Evolutionary conservation across 768 basidiomycete species (phyloP), one percentile per base, ranked within the genome.

Genomic region (Harrya chromipes): DNA sequence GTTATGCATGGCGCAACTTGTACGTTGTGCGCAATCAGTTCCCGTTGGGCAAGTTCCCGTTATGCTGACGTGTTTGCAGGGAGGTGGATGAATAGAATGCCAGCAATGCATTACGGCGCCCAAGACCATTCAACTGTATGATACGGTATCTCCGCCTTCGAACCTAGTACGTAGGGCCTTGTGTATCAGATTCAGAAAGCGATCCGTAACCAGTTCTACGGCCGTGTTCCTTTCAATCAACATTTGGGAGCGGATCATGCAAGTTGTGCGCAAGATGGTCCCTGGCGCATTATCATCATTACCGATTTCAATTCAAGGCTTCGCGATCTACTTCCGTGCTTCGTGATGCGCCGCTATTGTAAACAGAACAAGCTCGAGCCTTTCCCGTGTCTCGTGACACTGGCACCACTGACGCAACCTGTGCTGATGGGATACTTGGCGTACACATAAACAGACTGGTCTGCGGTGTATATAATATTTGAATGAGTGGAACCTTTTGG

Each of bases 1-100:
- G 46, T 56, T 46, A 49, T 43, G 49, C 41, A 39, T 24, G 52
- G 52, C 38, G 17, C n/a, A n/a, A n/a, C n/a, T 52, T 63, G 64
- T 66, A 61, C 64, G 17, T 52, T 63, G 64, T 63, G 55, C 61
- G 61, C 55, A 64, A 66, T 63, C 51, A 52, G 54, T 52, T 54
- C 58, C 51, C 43, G 49, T 53, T 46, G 43, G 37, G 26, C 29
- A 40, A 34, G 48, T 45, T 61, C 33, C 53, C 55, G 60, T 62
- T 40, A 58, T 56, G 63, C 39, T 64, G 58, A 66, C 63, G 63
- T 66, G 55, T 64, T 65, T 53, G 43, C 26, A 49, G 26, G 12
- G 63, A 65, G 53, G 64, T 63, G 54, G 40, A 36, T 50, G 55
- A 53, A 51, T 40, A 33, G 36, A 29, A 57, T 65, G 63, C 63